Percentiles rank a stretch among this genome's conserved stretches.
phyloP scores from a whole-genome alignment of 805 yeast species.

The Candida dajiaensis region DNA sequence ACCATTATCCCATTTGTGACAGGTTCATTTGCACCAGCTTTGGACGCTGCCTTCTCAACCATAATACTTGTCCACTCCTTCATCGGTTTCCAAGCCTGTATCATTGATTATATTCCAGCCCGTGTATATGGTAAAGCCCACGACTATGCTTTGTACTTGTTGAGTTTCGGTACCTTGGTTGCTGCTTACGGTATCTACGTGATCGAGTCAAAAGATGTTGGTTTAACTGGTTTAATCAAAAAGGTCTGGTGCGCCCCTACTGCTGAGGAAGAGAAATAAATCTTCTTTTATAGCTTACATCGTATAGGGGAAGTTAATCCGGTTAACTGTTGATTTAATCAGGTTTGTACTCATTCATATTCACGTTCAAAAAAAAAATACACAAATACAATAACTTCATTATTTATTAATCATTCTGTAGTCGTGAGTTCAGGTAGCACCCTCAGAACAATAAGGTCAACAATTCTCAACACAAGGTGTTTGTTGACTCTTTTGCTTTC shows the following conservation, averaged over 20 bases:
- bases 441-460: conserved; percentile 36
- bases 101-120: conserved; percentile 84
- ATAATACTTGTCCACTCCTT: conserved; percentile 71
- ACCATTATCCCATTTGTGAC: conserved; percentile 68
- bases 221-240: conserved; percentile 60
- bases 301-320: not conserved
- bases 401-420: not conserved
- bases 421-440: conserved; percentile 32
- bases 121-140: conserved; percentile 81
- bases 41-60: conserved; percentile 67
- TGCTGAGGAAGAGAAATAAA: conserved; percentile 13
- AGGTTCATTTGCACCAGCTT: conserved; percentile 62
- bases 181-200: conserved; percentile 77
- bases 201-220: conserved; percentile 75
- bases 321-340: not conserved
- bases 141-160: conserved; percentile 57
- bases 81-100: conserved; percentile 86
- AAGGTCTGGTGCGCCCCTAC: conserved; percentile 48
- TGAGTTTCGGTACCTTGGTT: conserved; percentile 65
- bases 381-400: not conserved
- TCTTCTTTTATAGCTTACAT: not conserved
- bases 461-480: conserved; percentile 33
- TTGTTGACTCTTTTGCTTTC: conserved; percentile 36
- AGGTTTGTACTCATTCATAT: not conserved
- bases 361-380: not conserved